A percentile compares a stretch with the other conserved stretches of the same genome.
Conservation (phyloP, 2,329 filamentous ascomycete genomes). For the Sordariomycetes sp. region DNA sequence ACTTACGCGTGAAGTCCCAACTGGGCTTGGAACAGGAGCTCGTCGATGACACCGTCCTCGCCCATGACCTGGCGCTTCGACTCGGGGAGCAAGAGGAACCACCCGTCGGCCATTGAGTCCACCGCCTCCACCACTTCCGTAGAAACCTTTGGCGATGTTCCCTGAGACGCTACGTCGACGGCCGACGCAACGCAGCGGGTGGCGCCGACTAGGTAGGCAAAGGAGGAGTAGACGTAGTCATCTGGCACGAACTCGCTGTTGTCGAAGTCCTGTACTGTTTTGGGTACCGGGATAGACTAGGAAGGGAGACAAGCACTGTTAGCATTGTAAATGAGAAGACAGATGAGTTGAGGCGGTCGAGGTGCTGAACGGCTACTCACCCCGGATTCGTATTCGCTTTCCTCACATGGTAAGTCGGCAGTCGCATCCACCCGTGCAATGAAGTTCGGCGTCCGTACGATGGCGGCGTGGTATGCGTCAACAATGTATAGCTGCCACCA, state of each 20-base stretch:
- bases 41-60: conserved; percentile 13
- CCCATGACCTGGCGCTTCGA: conserved; percentile 17
- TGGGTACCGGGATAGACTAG: conserved; percentile 24
- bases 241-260: conserved; percentile 44
- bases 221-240: conserved; percentile 45
- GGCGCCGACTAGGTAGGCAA: conserved; percentile 53
- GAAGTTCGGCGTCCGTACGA: conserved; percentile 14
- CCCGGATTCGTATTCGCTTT: conserved; percentile 34
- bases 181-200: conserved; percentile 23
- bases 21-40: conserved; percentile 16
- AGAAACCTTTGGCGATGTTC: conserved; percentile 10
- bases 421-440: conserved; percentile 28
- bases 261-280: conserved; percentile 47
- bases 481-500: conserved; percentile 59
- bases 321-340: neutral
- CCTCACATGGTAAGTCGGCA: conserved; percentile 51
- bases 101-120: conserved; percentile 22
- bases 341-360: neutral
- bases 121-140: conserved; percentile 16
- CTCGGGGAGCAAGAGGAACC: conserved; percentile 21
- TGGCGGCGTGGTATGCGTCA: conserved; percentile 33
- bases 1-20: conserved; percentile 13
- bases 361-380: conserved; percentile 15
- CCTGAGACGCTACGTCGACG: conserved; percentile 13
- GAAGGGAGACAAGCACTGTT: conserved; percentile 5